Conservation (phyloP, 2,329 filamentous ascomycete species). For the Fusarium decemcellulare region DNA sequence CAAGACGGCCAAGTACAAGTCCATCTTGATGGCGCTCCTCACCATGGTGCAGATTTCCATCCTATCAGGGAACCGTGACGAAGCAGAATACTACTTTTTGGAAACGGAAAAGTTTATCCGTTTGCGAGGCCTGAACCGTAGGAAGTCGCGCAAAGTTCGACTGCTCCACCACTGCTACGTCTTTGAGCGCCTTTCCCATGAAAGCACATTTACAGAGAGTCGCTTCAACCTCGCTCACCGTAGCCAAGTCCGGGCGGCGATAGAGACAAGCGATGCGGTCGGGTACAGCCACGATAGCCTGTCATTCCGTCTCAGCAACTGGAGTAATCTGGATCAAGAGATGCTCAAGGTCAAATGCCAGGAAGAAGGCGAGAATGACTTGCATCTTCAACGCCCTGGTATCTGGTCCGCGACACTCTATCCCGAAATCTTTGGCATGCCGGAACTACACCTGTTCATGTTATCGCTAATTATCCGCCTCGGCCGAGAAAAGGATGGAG, state of each 20-base stretch:
- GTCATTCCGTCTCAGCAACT: conserved; percentile 20
- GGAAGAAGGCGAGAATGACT: conserved; percentile 35
- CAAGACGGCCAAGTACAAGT: conserved; percentile 37
- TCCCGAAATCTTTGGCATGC: conserved; percentile 36
- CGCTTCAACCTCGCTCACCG: conserved; percentile 23
- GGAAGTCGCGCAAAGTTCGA: conserved; percentile 33
- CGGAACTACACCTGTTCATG: conserved; percentile 33
- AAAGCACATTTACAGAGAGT: conserved; percentile 24
- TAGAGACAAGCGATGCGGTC: conserved; percentile 31
- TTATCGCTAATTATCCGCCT: conserved; percentile 30
- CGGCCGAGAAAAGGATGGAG: conserved; percentile 16
- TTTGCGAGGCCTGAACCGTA: conserved; percentile 24
- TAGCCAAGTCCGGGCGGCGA: conserved; percentile 17
- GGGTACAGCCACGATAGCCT: conserved; percentile 22
- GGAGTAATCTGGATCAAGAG: conserved; percentile 30
- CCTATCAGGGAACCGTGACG: conserved; percentile 19
- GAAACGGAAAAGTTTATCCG: conserved; percentile 38
- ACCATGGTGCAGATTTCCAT: conserved; percentile 34
- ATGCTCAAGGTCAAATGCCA: conserved; percentile 27
- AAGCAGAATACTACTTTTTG: conserved; percentile 35
- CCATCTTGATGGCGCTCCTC: conserved; percentile 33
- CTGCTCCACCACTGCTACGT: conserved; percentile 33
- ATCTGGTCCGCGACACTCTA: conserved; percentile 37
- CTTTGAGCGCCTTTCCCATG: conserved; percentile 25
- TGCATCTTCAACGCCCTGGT: conserved; percentile 29